Percentiles rank a stretch among this genome's conserved stretches.
These are phyloP conservation scores for Glycine soja DNA, from an alignment of 306 rosid genomes.

Conservation along the genomic window DNA sequence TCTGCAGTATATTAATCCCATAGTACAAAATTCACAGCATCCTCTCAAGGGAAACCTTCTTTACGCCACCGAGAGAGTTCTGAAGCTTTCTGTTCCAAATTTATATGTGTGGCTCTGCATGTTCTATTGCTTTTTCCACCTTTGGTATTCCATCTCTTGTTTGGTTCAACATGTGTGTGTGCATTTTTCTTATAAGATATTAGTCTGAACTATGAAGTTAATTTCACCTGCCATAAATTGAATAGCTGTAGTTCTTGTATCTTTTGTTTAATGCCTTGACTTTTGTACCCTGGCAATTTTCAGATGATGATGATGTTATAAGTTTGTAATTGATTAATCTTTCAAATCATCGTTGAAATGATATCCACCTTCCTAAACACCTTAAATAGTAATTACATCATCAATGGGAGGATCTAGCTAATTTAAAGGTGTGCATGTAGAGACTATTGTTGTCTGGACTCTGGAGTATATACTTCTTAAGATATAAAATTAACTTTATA, in stretches of 20 bases:
- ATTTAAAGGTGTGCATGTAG: too few relatives aligned
- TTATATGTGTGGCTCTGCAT: constrained; percentile 99
- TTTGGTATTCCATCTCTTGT: constrained; percentile 62
- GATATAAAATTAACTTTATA: too few relatives aligned
- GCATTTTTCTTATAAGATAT: background rate
- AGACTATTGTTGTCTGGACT: too few relatives aligned
- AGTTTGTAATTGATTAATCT: constrained; percentile 28
- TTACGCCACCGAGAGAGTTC: constrained; percentile 85
- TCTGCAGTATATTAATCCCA: constrained; percentile 95
- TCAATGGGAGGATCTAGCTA: too few relatives aligned
- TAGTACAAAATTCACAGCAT: constrained; percentile 91
- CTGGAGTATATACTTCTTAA: too few relatives aligned
- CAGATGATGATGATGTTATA: background rate
- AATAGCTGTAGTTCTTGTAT: constrained; percentile 28
- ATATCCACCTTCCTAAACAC: constrained; percentile 29
- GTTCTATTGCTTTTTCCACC: constrained; percentile 98
- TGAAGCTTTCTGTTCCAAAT: constrained; percentile 97
- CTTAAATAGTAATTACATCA: background rate
- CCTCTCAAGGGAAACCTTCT: constrained; percentile 90
- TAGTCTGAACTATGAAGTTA: constrained; percentile 8
- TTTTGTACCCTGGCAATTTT: constrained; percentile 22
- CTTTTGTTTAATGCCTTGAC: constrained; percentile 28
- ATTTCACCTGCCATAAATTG: constrained; percentile 31
- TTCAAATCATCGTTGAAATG: constrained; percentile 17
- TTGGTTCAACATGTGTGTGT: constrained; percentile 21